Percentiles rank a stretch among this genome's conserved stretches.
phyloP scores from a whole-genome alignment of 2,329 filamentous ascomycete species.

The Bipolaris victoriae region DNA sequence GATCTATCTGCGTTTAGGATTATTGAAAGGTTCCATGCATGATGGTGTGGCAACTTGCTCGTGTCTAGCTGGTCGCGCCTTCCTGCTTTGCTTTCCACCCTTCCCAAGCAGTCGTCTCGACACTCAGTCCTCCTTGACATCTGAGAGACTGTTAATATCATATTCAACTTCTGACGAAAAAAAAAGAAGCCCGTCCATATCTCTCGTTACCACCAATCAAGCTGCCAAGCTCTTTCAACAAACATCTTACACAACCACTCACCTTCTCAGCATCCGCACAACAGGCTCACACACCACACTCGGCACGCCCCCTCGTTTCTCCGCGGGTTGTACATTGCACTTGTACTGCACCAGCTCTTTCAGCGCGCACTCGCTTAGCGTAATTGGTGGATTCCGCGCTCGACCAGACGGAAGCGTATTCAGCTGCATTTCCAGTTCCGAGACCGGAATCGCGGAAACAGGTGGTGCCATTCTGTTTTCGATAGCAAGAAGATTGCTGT shows the following conservation, averaged over 20 bases:
- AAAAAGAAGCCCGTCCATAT: conserved; percentile 12
- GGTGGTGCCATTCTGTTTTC: conserved; percentile 60
- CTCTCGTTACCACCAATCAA: background rate
- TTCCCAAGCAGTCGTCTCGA: conserved; percentile 69
- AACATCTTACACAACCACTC: conserved; percentile 36
- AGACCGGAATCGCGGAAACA: conserved; percentile 59
- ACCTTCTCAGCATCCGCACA: conserved; percentile 65
- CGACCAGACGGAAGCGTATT: conserved; percentile 60
- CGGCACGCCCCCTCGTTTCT: conserved; percentile 46
- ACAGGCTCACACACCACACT: conserved; percentile 62
- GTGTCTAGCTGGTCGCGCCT: conserved; percentile 3
- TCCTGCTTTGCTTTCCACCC: conserved; percentile 45
- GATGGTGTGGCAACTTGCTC: background rate
- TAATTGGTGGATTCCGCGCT: conserved; percentile 59
- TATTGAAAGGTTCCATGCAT: background rate
- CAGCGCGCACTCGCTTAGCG: conserved; percentile 62
- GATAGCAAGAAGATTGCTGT: background rate
- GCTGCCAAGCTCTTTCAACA: conserved; percentile 8
- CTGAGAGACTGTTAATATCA: conserved; percentile 33
- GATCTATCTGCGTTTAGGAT: background rate
- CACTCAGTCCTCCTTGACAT: conserved; percentile 61
- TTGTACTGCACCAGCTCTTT: conserved; percentile 68
- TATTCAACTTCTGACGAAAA: background rate
- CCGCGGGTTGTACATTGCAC: conserved; percentile 58
- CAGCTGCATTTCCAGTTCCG: conserved; percentile 58